phyloP scores from a whole-genome alignment of 257 asterid genomes.

The Schizonepeta tenuifolia region DNA sequence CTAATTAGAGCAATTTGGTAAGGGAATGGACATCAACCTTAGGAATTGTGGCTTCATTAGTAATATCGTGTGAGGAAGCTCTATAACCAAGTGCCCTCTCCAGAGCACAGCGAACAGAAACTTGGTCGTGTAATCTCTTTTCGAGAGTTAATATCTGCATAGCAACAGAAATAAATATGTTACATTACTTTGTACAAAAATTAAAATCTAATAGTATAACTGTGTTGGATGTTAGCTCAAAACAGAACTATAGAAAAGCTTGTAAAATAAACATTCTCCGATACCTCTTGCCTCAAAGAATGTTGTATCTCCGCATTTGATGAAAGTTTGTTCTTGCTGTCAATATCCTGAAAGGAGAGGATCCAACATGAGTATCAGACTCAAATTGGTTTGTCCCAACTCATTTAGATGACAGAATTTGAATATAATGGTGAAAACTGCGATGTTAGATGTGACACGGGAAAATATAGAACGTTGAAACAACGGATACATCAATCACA shows the following conservation, averaged over 20 bases:
- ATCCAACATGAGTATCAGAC: slow-evolving; percentile 25
- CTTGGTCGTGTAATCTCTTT: slow-evolving; percentile 81
- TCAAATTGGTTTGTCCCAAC: background rate
- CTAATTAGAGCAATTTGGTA: background rate
- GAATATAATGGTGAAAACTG: background rate
- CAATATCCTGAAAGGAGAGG: slow-evolving; percentile 48
- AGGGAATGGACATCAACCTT: slow-evolving; percentile 49
- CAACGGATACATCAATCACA: slow-evolving; percentile 10
- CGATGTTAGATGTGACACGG: background rate
- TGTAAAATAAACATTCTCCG: slow-evolving; percentile 17
- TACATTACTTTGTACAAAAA: background rate
- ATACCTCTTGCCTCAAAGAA: slow-evolving; percentile 89
- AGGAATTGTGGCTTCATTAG: slow-evolving; percentile 60
- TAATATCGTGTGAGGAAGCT: slow-evolving; percentile 48
- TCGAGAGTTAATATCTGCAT: slow-evolving; percentile 78
- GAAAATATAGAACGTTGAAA: background rate
- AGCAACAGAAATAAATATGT: background rate
- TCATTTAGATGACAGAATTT: background rate
- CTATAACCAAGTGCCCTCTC: slow-evolving; percentile 89
- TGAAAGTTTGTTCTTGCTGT: slow-evolving; percentile 51
- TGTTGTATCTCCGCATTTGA: slow-evolving; percentile 61
- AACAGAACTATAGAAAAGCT: slow-evolving; percentile 16
- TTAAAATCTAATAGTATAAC: background rate
- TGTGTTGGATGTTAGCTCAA: slow-evolving; percentile 3
- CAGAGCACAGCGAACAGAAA: slow-evolving; percentile 77